Conservation (phyloP, 768 basidiomycete genomes). For the Coprinopsis sp. region DNA sequence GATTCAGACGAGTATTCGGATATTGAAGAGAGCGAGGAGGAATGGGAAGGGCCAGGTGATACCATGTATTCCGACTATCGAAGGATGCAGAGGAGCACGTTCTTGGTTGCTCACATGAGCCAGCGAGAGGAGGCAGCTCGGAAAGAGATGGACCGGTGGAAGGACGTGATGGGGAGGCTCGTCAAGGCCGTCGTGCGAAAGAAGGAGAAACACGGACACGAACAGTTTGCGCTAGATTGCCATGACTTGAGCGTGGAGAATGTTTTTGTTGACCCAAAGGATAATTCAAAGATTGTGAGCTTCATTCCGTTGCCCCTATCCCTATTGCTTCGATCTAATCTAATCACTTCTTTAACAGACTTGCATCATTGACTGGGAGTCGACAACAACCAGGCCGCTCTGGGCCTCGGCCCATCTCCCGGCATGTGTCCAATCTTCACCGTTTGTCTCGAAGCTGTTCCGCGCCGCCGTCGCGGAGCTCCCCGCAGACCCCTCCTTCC, state of each 20-base stretch:
- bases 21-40: constrained; percentile 73
- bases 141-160: constrained; percentile 71
- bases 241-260: constrained; percentile 86
- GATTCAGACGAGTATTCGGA: constrained; percentile 80
- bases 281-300: constrained; percentile 69
- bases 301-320: not conserved
- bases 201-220: constrained; percentile 29
- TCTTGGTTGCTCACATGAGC: constrained; percentile 66
- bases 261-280: constrained; percentile 70
- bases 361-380: constrained; percentile 88
- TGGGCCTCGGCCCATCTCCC: constrained; percentile 85
- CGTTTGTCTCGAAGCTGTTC: constrained; percentile 69
- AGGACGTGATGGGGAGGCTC: constrained; percentile 60
- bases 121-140: constrained; percentile 59
- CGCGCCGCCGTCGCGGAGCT: constrained; percentile 57
- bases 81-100: constrained; percentile 74
- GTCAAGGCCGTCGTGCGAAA: constrained; percentile 26
- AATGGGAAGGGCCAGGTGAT: constrained; percentile 75
- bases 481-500: constrained; percentile 23
- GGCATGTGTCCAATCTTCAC: constrained; percentile 71
- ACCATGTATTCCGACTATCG: constrained; percentile 80
- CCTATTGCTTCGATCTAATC: not conserved
- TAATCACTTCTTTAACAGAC: constrained; percentile 43
- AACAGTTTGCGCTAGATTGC: constrained; percentile 77
- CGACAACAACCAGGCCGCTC: constrained; percentile 80